Conservation (phyloP, 1,284 basidiomycete genomes). For the Fomes fomentarius region DNA sequence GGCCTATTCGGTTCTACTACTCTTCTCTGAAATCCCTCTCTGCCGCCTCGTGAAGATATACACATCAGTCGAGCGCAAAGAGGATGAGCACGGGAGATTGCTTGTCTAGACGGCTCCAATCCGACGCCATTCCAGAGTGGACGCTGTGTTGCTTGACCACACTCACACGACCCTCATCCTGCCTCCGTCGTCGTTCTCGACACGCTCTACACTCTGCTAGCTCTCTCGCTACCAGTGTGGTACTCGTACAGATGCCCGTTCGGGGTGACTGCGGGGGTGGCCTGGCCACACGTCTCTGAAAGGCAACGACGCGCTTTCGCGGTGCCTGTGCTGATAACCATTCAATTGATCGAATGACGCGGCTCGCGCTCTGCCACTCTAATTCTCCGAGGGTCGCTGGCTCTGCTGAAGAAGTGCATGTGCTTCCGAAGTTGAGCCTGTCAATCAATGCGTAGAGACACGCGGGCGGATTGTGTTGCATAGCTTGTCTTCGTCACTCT, state of each 20-base stretch:
- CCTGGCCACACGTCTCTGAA: background rate
- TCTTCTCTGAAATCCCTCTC: no score
- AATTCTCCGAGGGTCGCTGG: background rate
- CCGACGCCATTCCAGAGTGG: background rate
- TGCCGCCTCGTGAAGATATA: no score
- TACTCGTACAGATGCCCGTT: background rate
- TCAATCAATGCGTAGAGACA: background rate
- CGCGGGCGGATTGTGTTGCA: background rate
- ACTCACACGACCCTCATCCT: background rate
- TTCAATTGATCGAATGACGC: background rate
- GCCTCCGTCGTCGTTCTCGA: background rate
- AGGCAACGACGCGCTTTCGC: background rate
- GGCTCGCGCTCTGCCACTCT: background rate
- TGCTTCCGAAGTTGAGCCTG: slow-evolving; percentile 11
- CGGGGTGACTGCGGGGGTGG: background rate
- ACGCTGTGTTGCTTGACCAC: background rate
- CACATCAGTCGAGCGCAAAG: no score
- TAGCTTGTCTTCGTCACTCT: no score
- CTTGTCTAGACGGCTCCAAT: background rate
- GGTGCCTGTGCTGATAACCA: background rate
- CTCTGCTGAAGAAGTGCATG: background rate
- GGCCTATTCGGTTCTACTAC: no score
- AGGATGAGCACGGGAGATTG: no score
- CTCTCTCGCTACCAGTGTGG: background rate
- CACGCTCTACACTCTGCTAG: background rate